These are phyloP conservation scores for Coffea canephora DNA, from an alignment of 257 asterid species.

Conservation along the genomic window DNA sequence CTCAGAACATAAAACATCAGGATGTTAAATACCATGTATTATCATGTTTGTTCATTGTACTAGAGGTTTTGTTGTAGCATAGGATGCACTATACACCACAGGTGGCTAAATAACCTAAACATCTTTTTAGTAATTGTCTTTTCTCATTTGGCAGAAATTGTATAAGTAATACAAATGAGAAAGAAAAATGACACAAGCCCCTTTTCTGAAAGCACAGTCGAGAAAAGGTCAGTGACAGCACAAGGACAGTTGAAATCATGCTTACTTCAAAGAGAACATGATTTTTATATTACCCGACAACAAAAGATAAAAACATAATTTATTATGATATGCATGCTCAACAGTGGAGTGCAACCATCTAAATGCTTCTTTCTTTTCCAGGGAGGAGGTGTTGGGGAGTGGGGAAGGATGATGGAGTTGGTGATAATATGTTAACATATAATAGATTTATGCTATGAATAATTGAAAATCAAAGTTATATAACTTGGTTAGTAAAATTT, in stretches of 20 bases:
- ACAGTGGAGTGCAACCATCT: neutral
- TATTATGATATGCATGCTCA: neutral
- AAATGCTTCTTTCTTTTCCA: too few species aligned
- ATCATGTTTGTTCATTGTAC: neutral
- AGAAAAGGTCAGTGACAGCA: neutral
- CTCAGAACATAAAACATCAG: neutral
- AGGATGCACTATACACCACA: neutral
- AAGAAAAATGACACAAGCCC: neutral
- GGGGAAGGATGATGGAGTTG: neutral
- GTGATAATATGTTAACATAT: neutral
- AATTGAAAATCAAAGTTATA: neutral
- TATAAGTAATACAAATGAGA: neutral
- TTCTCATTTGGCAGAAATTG: neutral
- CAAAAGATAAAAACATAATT: neutral
- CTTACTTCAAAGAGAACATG: neutral
- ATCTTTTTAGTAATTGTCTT: neutral
- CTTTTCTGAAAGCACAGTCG: neutral
- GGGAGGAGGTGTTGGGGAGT: too few species aligned
- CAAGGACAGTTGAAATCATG: neutral
- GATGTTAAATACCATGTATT: neutral
- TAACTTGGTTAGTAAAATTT: neutral
- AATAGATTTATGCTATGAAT: neutral
- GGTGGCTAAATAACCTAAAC: neutral
- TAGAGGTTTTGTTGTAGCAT: neutral
- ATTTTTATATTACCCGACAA: neutral